Conservation (phyloP, 2,329 filamentous ascomycete genomes). For the Scortechinia acanthostroma region DNA sequence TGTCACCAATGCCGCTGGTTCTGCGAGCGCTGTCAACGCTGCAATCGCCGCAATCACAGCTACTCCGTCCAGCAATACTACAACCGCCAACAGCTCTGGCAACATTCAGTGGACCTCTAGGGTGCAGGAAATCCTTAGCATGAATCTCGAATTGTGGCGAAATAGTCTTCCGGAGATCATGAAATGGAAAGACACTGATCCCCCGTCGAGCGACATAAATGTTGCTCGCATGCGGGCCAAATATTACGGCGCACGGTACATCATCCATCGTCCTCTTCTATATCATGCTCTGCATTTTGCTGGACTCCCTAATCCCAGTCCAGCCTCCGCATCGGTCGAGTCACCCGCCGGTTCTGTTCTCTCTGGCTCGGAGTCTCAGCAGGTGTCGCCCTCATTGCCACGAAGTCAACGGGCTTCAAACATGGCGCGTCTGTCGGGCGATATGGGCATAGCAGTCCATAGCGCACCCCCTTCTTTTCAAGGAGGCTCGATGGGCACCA, state of each 20-base stretch:
- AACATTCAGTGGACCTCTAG: background rate
- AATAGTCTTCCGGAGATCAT: background rate
- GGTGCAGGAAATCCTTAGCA: background rate
- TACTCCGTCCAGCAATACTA: no score
- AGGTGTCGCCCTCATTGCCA: background rate
- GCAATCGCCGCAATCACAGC: no score
- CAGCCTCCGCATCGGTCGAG: background rate
- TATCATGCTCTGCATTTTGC: slow-evolving; percentile 44
- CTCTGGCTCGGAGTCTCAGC: background rate
- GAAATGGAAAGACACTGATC: slow-evolving; percentile 48
- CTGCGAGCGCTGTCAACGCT: no score
- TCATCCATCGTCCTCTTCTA: slow-evolving; percentile 76
- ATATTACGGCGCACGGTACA: slow-evolving; percentile 86
- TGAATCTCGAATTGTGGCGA: background rate
- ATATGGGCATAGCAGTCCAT: background rate
- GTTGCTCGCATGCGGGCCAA: slow-evolving; percentile 81
- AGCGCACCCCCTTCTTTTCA: background rate
- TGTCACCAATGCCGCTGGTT: no score
- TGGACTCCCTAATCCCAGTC: no score
- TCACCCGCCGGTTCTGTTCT: background rate
- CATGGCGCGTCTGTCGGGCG: background rate
- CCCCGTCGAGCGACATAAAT: slow-evolving; percentile 70
- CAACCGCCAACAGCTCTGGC: no score
- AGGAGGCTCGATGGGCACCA: background rate
- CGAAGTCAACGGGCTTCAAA: background rate